Evolutionary conservation across 1,284 basidiomycete genomes (phyloP).

Genomic region (Ceraceosorus guamensis): DNA sequence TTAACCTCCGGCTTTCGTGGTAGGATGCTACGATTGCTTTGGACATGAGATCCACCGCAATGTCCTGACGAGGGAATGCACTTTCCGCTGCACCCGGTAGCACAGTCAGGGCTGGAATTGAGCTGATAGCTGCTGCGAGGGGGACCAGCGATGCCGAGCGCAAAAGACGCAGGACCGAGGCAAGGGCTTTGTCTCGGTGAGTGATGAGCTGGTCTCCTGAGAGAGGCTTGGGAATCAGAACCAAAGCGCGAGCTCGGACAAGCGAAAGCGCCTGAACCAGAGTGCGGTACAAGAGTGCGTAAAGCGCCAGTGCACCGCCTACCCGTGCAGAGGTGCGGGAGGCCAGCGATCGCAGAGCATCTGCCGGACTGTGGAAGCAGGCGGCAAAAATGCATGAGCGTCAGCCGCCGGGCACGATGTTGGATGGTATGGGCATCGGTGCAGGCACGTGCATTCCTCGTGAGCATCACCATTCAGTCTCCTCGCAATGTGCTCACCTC

Average conservation of each 20-base stretch:
- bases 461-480: background rate
- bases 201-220: constrained; percentile 6
- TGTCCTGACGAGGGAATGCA: constrained; percentile 10
- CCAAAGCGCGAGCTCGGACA: constrained; percentile 14
- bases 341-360: constrained; percentile 17
- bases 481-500: constrained; percentile 8
- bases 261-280: constrained; percentile 16
- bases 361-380: constrained; percentile 3
- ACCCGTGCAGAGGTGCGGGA: constrained; percentile 17
- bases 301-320: constrained; percentile 22
- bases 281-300: constrained; percentile 25
- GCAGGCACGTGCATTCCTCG: background rate
- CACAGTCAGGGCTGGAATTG: constrained; percentile 14
- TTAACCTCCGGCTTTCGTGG: constrained; percentile 12
- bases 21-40: constrained; percentile 24
- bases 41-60: constrained; percentile 23
- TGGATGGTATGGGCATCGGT: background rate
- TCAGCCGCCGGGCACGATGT: too few relatives aligned
- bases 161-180: constrained; percentile 10
- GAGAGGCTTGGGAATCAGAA: constrained; percentile 2
- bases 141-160: constrained; percentile 20
- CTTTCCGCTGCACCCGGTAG: constrained; percentile 16
- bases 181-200: background rate
- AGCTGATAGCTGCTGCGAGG: constrained; percentile 14
- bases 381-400: background rate